Evolutionary conservation across 2,329 filamentous ascomycete species (phyloP), one percentile per base, ranked within the genome.

Genomic region (Arthrobotrys megalospora): DNA sequence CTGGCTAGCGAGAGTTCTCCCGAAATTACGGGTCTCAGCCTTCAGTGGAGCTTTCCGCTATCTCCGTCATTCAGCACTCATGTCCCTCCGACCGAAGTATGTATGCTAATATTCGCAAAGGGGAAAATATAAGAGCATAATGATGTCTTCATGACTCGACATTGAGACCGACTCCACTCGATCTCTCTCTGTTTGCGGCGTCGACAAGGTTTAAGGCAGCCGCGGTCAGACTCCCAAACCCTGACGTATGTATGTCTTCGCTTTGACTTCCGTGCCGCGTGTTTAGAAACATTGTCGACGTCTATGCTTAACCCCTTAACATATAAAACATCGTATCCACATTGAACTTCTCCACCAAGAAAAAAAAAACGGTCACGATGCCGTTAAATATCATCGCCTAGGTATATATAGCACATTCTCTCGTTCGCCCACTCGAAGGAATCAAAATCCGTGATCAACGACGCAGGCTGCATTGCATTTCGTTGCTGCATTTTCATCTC

Each of bases 1-100:
- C 65, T 24, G 52, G 50, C 64, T 76, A 53, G 71, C 71, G 72
- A 77, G 69, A 70, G 58, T 66, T 77, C 47, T 66, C 58, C 72
- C 72, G 72, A 77, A 77, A 77, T 77, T 77, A 65, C 58, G 38
- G 64, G 60, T 58, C 69, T 60, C 69, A 73, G 48, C 48, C 38
- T n/a, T 41, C 52, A 21, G 45, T 69, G 34, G 65, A 60, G 50
- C 65, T 58, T 45, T 41, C 41, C 47, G 41, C 28, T 45, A 24
- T 24, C 60, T 64, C 19, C 28, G n/a, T 19, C 36, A 36, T 16
- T 32, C 11, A 45, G 41, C 21, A 16, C 6, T 48, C 6, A 7
- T 53, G 47, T 67, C 53, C 47, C 36, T 36, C 63, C 63, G 63
- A 67, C n/a, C 34, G 28, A 48, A 65, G 5, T n/a, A 11, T 41